Evolutionary conservation across 345 rosid species (phyloP), one percentile per base, ranked within the genome.

Genomic region (Cardamine resedifolia): DNA sequence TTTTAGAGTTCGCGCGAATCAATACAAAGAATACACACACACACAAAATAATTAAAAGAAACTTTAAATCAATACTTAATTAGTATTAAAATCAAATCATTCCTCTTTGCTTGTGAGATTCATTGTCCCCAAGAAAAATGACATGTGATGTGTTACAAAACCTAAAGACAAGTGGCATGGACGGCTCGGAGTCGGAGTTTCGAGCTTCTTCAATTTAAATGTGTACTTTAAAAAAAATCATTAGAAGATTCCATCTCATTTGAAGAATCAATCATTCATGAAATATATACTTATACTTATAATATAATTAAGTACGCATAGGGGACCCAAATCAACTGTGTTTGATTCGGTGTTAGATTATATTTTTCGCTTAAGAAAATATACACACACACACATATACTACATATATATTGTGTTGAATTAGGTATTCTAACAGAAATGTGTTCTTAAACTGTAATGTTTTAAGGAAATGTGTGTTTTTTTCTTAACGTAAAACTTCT

Each of bases 131-230:
- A 65, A 65, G 43, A 65, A 45, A 64, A 34, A 12, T 55, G 15
- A 33, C 66, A 57, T 65, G 71, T 73, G 71, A 31, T 73, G 59
- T 56, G 59, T 57, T 65, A 47, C 66, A 73, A 56, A 36, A 47
- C 48, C 21, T 56, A 24, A 18, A 10, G 65, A 73, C 66, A 57
- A 65, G 20, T 57, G 49, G 28, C 44, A 48, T 58, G 53, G 20
- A 51, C 63, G 39, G 26, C 59, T 72, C 30, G 16, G 11, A 61
- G 15, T 41, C 21, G 3, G 14, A 67, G 39, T 60, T 28, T 24
- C 33, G 30, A 36, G 41, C 21, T 60, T 49, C 51, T 49, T 64
- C 27, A 2, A 63, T 45, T 28, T 16, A 63, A 45, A 45, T 6
- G 6, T 16, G 18, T 44, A 27, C 39, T 27, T 70, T 19, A n/a